Conservation (phyloP, 495 filamentous ascomycete genomes). For the Ramalina peruviana region DNA sequence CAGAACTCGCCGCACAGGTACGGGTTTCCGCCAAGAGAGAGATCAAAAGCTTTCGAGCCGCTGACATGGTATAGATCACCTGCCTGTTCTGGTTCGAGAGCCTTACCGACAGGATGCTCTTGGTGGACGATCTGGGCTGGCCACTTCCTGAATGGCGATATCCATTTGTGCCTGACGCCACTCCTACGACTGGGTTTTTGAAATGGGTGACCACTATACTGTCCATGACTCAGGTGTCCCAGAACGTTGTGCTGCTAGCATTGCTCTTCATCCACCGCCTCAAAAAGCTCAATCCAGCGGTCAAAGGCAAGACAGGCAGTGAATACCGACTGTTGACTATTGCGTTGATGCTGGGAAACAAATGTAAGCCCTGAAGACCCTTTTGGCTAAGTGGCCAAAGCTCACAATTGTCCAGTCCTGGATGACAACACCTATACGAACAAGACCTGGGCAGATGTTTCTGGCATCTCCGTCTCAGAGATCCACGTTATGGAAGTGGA, state of each 20-base stretch:
- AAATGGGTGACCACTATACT: conserved; percentile 91
- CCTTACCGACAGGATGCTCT: conserved; percentile 49
- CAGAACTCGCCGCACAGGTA: conserved; percentile 75
- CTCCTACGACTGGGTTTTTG: conserved; percentile 65
- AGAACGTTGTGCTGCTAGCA: conserved; percentile 86
- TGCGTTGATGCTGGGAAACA: conserved; percentile 96
- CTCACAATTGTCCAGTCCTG: conserved; percentile 45
- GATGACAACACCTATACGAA: conserved; percentile 99
- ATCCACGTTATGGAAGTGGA: conserved; percentile 99
- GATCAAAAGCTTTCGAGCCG: not conserved
- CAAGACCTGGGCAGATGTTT: conserved; percentile 99
- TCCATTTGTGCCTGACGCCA: conserved; percentile 52
- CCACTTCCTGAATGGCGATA: conserved; percentile 31
- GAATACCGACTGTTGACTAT: conserved; percentile 93
- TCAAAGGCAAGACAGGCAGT: conserved; percentile 83
- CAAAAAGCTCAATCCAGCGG: conserved; percentile 74
- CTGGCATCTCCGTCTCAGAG: conserved; percentile 83
- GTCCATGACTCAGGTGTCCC: conserved; percentile 89
- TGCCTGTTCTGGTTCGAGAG: conserved; percentile 98
- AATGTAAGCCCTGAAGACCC: conserved; percentile 50
- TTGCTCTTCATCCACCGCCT: conserved; percentile 86
- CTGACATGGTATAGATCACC: conserved; percentile 51
- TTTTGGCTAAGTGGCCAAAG: not conserved
- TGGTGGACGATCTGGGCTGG: conserved; percentile 49
- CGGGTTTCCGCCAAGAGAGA: conserved; percentile 10